Base-by-base conservation (phyloP, 2,329 filamentous ascomycete genomes). In the Arthroderma sp. region DNA sequence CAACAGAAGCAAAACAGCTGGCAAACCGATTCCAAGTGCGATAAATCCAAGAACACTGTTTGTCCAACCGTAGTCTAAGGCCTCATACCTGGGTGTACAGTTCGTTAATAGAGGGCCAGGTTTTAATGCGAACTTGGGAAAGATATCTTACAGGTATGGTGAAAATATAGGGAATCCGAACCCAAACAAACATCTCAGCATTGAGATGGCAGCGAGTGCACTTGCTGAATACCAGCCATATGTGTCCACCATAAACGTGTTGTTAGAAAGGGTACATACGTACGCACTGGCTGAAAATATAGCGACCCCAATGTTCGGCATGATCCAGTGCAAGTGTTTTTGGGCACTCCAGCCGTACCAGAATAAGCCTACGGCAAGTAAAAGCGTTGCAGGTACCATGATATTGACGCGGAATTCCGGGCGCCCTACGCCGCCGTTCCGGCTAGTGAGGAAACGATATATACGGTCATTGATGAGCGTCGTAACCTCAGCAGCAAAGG, bases 371-470 rank as follows among this genome's bases (percentile, higher is more conserved):
- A 66, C 50, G 0, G 75, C 74, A 0, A 73, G 64, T 1, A 79
- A 47, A 0, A 78, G 37, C 0, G 70, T 70, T 0, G 71, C 73
- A 0, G 72, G 61, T 7, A 76, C 54, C 58, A 78, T 72, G 2
- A 80, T 62, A 0, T 78, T 78, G 0, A 80, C 64, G n/a, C 80
- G 74, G 53, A 74, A 77, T 51, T 84, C 80, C 0, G 80, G 79
- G n/a, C 36, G 50, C 34, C 45, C 49, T n/a, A 34, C 40, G 36
- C 45, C 33, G 30, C 42, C 42, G 29, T 45, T 46, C 29, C 47
- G 48, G 4, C 39, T 42, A 38, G 54, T 55, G 27, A 59, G 50
- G 39, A 45, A 36, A 31, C 48, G 45, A 53, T 57, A 68, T 3
- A 61, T 46, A 10, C 36, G 29, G 37, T 52, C 50, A 22, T 47